phyloP scores from a whole-genome alignment of 2,329 filamentous ascomycete species.

The Fusarium odoratissimum region DNA sequence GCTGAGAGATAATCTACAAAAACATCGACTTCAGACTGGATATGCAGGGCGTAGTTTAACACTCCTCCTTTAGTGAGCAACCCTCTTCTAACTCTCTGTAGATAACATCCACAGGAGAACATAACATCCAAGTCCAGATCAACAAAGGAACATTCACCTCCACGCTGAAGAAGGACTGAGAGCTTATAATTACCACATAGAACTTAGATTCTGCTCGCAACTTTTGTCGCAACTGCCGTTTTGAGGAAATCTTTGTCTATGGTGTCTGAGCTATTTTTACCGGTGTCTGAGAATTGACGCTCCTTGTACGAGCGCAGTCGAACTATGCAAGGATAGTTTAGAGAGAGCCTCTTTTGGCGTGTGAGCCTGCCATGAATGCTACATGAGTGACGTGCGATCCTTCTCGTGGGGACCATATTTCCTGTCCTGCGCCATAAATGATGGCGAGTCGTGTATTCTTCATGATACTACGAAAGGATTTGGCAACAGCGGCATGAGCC shows the following conservation, averaged over 20 bases:
- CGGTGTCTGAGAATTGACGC: too few species aligned
- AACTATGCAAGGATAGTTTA: not conserved
- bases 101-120: too few species aligned
- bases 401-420: not conserved
- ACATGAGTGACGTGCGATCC: not conserved
- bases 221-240: not conserved
- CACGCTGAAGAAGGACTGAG: not conserved
- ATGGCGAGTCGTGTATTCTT: not conserved
- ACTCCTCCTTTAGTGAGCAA: too few species aligned
- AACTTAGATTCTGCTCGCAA: not conserved
- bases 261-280: not conserved
- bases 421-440: not conserved
- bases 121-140: too few species aligned
- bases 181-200: not conserved
- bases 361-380: not conserved
- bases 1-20: not conserved
- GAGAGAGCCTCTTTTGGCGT: not conserved
- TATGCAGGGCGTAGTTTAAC: too few species aligned
- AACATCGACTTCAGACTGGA: not conserved
- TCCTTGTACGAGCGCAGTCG: not conserved
- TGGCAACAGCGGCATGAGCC: not conserved
- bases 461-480: not conserved
- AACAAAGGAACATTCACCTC: too few species aligned
- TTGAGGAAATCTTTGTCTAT: accelerated
- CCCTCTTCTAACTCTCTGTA: too few species aligned